A percentile compares a stretch with the other conserved stretches of the same genome.
Conservation (phyloP, 2,329 filamentous ascomycete genomes). For the Pseudogymnoascus sp. region DNA sequence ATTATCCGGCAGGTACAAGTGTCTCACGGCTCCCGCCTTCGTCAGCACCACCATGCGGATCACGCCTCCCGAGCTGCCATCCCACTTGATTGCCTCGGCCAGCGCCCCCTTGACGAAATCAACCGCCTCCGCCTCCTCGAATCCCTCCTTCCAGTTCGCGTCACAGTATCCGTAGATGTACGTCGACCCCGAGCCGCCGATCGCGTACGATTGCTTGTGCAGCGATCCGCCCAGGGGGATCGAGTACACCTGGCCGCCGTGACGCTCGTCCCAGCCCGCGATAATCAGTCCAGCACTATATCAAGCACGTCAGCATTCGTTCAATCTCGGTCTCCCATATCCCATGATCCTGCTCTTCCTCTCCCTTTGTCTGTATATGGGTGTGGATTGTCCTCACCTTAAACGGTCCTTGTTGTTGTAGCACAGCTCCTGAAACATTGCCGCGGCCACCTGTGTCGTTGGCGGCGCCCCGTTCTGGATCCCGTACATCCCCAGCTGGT, state of each 20-base stretch:
- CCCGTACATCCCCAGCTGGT: conserved; percentile 87
- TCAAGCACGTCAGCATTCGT: conserved; percentile 17
- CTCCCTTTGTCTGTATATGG: neutral
- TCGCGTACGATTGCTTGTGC: conserved; percentile 94
- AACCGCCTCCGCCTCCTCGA: conserved; percentile 87
- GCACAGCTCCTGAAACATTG: conserved; percentile 96
- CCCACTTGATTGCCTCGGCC: conserved; percentile 97
- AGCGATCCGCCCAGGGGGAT: conserved; percentile 94
- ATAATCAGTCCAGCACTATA: conserved; percentile 90
- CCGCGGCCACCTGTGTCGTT: conserved; percentile 88
- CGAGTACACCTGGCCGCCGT: conserved; percentile 95
- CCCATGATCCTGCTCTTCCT: neutral
- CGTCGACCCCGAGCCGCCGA: conserved; percentile 92
- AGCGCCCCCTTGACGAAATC: conserved; percentile 87
- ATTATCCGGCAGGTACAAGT: conserved; percentile 91
- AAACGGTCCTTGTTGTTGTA: conserved; percentile 94
- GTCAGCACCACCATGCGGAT: conserved; percentile 97
- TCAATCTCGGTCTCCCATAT: neutral
- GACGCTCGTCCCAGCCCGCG: conserved; percentile 91
- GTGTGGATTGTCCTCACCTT: conserved; percentile 51
- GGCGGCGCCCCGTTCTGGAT: conserved; percentile 83
- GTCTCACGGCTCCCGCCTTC: conserved; percentile 77
- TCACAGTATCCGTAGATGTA: conserved; percentile 99
- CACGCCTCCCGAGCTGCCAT: conserved; percentile 95
- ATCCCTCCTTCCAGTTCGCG: conserved; percentile 87